These are phyloP conservation scores for Tricholoma sp. DNA, from an alignment of 768 basidiomycete species.

Conservation along the genomic window DNA sequence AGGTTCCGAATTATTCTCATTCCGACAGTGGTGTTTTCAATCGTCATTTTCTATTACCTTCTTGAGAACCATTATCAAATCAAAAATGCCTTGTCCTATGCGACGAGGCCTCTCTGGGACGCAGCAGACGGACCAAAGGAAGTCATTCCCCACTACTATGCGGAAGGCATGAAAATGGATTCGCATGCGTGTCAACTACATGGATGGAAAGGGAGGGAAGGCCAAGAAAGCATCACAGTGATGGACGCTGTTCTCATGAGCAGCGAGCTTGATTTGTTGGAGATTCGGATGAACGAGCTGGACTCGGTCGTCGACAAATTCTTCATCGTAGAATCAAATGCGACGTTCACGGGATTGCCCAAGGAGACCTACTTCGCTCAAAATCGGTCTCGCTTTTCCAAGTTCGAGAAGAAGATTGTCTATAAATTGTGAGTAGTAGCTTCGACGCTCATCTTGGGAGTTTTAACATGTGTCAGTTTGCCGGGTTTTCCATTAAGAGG, in stretches of 20 bases:
- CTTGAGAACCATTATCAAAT: constrained; percentile 44
- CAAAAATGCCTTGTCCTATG: constrained; percentile 47
- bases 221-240: constrained; percentile 34
- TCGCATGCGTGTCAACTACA: constrained; percentile 45
- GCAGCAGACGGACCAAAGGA: constrained; percentile 40
- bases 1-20: constrained; percentile 28
- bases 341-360: constrained; percentile 55
- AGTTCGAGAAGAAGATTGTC: constrained; percentile 49
- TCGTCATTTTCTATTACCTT: constrained; percentile 30
- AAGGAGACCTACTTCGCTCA: constrained; percentile 48
- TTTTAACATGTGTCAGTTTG: constrained; percentile 26
- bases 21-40: constrained; percentile 25
- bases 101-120: constrained; percentile 60
- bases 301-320: constrained; percentile 52
- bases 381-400: constrained; percentile 40
- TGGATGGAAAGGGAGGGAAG: constrained; percentile 42
- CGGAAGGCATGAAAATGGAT: constrained; percentile 44
- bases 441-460: neutral
- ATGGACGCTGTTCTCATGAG: constrained; percentile 58
- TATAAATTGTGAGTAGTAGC: constrained; percentile 39
- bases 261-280: constrained; percentile 58
- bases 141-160: constrained; percentile 51
- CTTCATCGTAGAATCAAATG: constrained; percentile 57
- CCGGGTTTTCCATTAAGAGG: constrained; percentile 38
- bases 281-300: constrained; percentile 59